phyloP scores from a whole-genome alignment of 2,329 filamentous ascomycete species.

The Graphilbum fragrans region DNA sequence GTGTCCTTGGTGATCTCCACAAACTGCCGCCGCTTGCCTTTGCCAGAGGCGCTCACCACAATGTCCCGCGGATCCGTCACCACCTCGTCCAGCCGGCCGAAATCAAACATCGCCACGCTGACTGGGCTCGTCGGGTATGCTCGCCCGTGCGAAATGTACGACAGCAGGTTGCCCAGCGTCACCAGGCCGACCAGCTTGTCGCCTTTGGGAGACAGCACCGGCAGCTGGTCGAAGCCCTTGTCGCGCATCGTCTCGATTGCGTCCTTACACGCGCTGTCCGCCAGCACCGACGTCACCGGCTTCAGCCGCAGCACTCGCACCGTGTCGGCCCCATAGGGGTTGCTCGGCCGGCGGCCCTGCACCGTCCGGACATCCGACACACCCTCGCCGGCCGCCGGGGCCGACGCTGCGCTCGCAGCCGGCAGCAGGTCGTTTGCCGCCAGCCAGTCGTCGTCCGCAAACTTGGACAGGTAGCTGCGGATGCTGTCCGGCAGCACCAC shows the following conservation, averaged over 20 bases:
- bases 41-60: constrained; percentile 17
- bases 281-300: constrained; percentile 76
- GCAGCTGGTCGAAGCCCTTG: constrained; percentile 94
- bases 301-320: constrained; percentile 79
- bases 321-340: constrained; percentile 68
- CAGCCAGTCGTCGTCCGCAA: constrained; percentile 97
- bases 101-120: constrained; percentile 92
- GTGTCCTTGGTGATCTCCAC: constrained; percentile 93
- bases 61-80: constrained; percentile 75
- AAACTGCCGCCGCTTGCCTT: constrained; percentile 54
- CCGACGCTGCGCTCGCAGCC: constrained; percentile 26
- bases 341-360: constrained; percentile 28
- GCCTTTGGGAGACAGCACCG: constrained; percentile 62
- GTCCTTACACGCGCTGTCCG: constrained; percentile 61
- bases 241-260: constrained; percentile 98
- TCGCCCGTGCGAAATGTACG: constrained; percentile 75
- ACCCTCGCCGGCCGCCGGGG: background rate
- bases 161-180: constrained; percentile 87
- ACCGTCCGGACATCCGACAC: constrained; percentile 23
- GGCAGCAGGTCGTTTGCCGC: constrained; percentile 88
- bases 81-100: constrained; percentile 74
- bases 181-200: constrained; percentile 78
- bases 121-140: constrained; percentile 64
- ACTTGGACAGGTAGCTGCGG: constrained; percentile 92
- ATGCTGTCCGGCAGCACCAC: constrained; percentile 93